Percentiles rank a stretch among this genome's conserved stretches.
phyloP scores from a whole-genome alignment of 2,329 filamentous ascomycete species.

The Lasiodiplodia gonubiensis region DNA sequence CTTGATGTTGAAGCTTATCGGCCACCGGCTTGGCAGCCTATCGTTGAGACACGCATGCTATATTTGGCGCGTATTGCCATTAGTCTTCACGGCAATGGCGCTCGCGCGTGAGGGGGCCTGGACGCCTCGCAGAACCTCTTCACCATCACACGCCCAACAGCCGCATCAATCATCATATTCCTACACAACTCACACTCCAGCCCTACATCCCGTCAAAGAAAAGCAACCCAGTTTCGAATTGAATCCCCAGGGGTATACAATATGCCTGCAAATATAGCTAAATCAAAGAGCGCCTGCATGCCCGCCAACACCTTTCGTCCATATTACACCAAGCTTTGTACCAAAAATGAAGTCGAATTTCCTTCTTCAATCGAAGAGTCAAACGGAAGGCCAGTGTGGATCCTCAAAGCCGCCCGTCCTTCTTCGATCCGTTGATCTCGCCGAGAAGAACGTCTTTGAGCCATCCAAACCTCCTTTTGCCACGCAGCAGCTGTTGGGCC shows the following conservation, averaged over 20 bases:
- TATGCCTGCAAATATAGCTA: conserved; percentile 21
- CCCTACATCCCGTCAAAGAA: background rate
- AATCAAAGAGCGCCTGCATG: conserved; percentile 17
- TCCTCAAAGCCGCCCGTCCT: background rate
- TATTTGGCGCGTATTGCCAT: background rate
- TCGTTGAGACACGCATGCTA: conserved; percentile 11
- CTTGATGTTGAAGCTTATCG: conserved; percentile 19
- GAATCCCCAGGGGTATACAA: conserved; percentile 23
- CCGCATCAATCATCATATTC: background rate
- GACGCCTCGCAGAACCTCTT: conserved; percentile 15
- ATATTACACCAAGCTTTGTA: conserved; percentile 9
- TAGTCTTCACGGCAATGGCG: background rate
- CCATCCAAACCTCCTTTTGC: conserved; percentile 12
- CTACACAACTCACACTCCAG: background rate
- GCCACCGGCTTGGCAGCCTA: background rate
- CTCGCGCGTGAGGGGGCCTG: conserved; percentile 1
- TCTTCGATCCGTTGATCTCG: background rate
- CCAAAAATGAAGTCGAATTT: conserved; percentile 1
- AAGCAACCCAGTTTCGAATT: conserved; percentile 9
- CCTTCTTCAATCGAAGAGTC: conserved; percentile 5
- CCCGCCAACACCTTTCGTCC: conserved; percentile 4
- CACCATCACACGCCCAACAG: background rate
- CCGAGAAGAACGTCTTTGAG: conserved; percentile 11
- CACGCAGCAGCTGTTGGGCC: background rate
- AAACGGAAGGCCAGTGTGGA: conserved; percentile 12